Conservation (phyloP, 257 asterid species). For the Agastache rugosa region DNA sequence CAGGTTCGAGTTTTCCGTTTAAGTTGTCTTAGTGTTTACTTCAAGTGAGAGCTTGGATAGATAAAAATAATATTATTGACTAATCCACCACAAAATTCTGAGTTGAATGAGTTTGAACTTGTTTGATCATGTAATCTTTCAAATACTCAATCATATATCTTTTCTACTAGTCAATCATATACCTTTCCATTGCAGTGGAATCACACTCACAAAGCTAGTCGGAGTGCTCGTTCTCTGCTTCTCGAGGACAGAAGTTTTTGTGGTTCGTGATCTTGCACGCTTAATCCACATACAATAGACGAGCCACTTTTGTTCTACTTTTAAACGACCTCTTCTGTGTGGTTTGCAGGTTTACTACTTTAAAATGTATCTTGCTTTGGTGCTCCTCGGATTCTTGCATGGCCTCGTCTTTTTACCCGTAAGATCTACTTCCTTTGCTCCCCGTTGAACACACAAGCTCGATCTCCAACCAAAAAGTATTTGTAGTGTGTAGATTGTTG, state of each 20-base stretch:
- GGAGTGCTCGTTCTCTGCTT: constrained; percentile 96
- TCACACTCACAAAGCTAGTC: constrained; percentile 95
- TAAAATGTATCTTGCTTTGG: constrained; percentile 92
- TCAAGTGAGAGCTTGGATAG: neutral
- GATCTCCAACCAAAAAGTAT: neutral
- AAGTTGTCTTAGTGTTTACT: neutral
- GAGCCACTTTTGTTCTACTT: neutral
- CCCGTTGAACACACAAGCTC: neutral
- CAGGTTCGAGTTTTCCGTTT: constrained; percentile 57
- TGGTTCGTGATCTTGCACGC: constrained; percentile 53
- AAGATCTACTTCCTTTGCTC: constrained; percentile 39
- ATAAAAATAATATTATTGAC: neutral
- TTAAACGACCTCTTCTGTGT: neutral
- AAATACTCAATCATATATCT: neutral
- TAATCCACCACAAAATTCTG: neutral
- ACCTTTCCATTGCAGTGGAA: constrained; percentile 70
- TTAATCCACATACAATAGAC: neutral
- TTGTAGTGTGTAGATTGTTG: neutral
- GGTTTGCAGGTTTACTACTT: constrained; percentile 87
- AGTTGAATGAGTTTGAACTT: neutral
- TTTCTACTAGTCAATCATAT: neutral
- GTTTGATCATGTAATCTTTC: neutral
- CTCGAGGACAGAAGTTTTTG: constrained; percentile 92
- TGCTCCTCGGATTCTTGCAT: constrained; percentile 89
- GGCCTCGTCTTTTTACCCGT: constrained; percentile 90